phyloP scores from a whole-genome alignment of 2,329 filamentous ascomycete species.

The Trichoderma sp. region DNA sequence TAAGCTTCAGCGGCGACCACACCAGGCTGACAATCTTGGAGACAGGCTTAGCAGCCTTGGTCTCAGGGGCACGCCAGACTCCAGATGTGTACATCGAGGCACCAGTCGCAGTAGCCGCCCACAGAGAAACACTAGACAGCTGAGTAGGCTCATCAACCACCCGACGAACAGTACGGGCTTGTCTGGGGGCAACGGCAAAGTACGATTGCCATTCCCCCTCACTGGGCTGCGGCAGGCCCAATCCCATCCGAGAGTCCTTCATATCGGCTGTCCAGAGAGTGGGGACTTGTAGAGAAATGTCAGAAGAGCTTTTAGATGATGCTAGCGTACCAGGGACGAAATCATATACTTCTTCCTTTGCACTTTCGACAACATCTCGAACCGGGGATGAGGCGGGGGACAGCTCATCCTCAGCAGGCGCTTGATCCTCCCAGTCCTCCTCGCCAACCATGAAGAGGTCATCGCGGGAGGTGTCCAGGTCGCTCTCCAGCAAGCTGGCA shows the following conservation, averaged over 20 bases:
- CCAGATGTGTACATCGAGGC: neutral
- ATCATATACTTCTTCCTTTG: slow-evolving; percentile 6
- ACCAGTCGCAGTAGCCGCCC: neutral
- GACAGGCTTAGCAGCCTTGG: neutral
- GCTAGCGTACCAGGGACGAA: slow-evolving; percentile 5
- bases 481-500: slow-evolving; percentile 57
- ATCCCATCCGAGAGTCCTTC: neutral
- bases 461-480: slow-evolving; percentile 53
- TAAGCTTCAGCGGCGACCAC: neutral
- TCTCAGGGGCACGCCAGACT: neutral
- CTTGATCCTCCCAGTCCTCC: slow-evolving; percentile 23
- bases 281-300: neutral
- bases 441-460: slow-evolving; percentile 49
- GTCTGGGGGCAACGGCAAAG: slow-evolving; percentile 25
- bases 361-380: neutral
- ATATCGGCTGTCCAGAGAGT: slow-evolving; percentile 12
- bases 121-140: slow-evolving; percentile 1
- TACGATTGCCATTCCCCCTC: slow-evolving; percentile 40
- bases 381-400: neutral
- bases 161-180: slow-evolving; percentile 22
- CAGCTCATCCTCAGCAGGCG: neutral
- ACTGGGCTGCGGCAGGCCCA: slow-evolving; percentile 41
- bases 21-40: neutral
- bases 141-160: slow-evolving; percentile 13
- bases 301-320: slow-evolving; percentile 3